Evolutionary conservation across 345 rosid genomes (phyloP).

Genomic region (Pugionium cornutum): DNA sequence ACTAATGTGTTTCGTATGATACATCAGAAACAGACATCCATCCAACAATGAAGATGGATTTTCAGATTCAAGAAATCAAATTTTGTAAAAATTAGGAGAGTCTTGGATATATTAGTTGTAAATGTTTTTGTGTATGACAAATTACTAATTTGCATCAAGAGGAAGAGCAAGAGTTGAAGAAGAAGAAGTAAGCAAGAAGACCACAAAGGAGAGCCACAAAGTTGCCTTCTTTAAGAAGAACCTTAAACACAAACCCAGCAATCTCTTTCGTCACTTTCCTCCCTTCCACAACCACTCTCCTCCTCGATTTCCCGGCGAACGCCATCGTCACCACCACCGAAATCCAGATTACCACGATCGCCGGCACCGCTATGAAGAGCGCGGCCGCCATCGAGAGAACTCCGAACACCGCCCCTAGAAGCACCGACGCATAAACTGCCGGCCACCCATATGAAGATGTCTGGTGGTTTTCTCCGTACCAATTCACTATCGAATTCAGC

Average conservation of each 20-base stretch:
- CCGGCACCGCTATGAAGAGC: constrained; percentile 85
- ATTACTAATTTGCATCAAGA: not conserved
- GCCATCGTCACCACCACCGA: constrained; percentile 71
- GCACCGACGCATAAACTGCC: constrained; percentile 84
- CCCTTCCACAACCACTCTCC: constrained; percentile 63
- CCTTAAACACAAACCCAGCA: constrained; percentile 58
- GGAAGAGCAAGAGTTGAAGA: constrained; percentile 36
- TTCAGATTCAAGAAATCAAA: too few relatives aligned
- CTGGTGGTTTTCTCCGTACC: constrained; percentile 53
- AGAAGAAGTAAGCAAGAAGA: constrained; percentile 70
- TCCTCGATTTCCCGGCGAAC: constrained; percentile 81
- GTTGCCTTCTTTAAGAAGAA: constrained; percentile 79
- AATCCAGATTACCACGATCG: constrained; percentile 82
- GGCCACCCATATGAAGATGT: constrained; percentile 62
- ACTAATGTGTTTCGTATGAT: constrained; percentile 13
- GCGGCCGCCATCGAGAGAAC: constrained; percentile 85
- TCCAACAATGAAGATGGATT: too few relatives aligned
- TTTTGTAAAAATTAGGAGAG: too few relatives aligned
- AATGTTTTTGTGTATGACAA: too few relatives aligned
- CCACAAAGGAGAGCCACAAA: constrained; percentile 76
- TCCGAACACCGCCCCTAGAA: constrained; percentile 80
- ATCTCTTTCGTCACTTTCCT: constrained; percentile 81
- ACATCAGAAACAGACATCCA: too few relatives aligned
- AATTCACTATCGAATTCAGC: constrained; percentile 66
- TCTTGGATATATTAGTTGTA: too few relatives aligned